These are phyloP conservation scores for Tolypocladium guangdongense DNA, from an alignment of 2,329 filamentous ascomycete species.

Conservation along the genomic window DNA sequence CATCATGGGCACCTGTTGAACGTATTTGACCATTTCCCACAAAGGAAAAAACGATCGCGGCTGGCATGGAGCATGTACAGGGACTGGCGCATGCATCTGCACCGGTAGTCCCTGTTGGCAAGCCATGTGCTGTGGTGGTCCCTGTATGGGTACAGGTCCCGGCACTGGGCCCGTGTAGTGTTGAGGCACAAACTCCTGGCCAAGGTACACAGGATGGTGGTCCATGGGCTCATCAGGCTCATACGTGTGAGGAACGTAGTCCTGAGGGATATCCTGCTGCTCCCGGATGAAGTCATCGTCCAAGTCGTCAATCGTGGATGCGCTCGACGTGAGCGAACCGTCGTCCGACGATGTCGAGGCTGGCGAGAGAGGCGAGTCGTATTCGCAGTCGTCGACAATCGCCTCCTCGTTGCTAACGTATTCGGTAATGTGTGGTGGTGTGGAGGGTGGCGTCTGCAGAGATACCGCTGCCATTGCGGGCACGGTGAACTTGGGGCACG, in stretches of 20 bases:
- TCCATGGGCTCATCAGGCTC: conserved; percentile 35
- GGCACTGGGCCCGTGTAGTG: conserved; percentile 31
- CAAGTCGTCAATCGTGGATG: conserved; percentile 39
- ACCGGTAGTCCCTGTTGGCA: conserved; percentile 17
- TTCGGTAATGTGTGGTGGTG: conserved; percentile 29
- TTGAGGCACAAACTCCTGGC: conserved; percentile 35
- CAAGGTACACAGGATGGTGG: conserved; percentile 23
- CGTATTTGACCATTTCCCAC: conserved; percentile 43
- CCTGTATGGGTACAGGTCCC: conserved; percentile 8
- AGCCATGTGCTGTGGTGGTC: conserved; percentile 15
- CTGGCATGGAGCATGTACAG: conserved; percentile 25
- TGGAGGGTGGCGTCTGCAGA: conserved; percentile 29
- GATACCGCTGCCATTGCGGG: conserved; percentile 22
- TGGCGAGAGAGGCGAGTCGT: conserved; percentile 38
- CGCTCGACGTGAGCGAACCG: conserved; percentile 44
- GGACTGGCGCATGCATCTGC: conserved; percentile 22
- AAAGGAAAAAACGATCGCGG: conserved; percentile 38
- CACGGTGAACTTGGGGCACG: conserved; percentile 64
- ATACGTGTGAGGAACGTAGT: conserved; percentile 31
- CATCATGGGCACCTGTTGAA: conserved; percentile 35
- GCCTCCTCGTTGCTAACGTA: conserved; percentile 39
- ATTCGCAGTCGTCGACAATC: conserved; percentile 31
- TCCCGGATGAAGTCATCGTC: conserved; percentile 38
- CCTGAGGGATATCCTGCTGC: conserved; percentile 27
- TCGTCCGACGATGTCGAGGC: conserved; percentile 40